These are phyloP conservation scores for Spinacia oleracea DNA, from an alignment of 179 eudicot genomes.

Conservation along the genomic window DNA sequence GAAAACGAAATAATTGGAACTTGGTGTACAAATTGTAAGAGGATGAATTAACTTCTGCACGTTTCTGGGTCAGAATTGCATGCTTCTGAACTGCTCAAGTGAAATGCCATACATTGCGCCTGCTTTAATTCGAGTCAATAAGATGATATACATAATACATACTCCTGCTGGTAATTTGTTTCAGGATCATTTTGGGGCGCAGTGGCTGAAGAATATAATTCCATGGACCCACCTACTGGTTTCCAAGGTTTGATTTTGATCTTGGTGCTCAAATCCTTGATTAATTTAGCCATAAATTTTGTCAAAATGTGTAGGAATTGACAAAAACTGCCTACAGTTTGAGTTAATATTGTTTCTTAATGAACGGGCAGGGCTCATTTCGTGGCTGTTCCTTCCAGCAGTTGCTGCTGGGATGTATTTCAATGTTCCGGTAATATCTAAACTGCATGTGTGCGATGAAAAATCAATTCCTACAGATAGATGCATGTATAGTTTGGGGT, in stretches of 20 bases:
- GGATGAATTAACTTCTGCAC: neutral
- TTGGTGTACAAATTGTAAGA: neutral
- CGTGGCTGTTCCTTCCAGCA: slow-evolving; percentile 89
- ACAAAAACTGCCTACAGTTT: neutral
- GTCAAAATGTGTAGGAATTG: neutral
- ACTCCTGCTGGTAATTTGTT: slow-evolving; percentile 3
- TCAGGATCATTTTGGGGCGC: slow-evolving; percentile 70
- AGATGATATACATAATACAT: neutral
- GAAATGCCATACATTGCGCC: neutral
- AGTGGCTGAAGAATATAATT: slow-evolving; percentile 66
- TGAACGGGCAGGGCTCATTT: slow-evolving; percentile 61
- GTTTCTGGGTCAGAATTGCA: neutral
- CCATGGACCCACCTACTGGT: slow-evolving; percentile 80
- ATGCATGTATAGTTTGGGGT: neutral
- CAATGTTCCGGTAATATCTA: slow-evolving; percentile 74
- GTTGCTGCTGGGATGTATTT: slow-evolving; percentile 81
- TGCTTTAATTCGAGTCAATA: neutral
- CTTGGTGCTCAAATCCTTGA: neutral
- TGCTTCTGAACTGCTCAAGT: neutral
- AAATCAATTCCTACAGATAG: neutral
- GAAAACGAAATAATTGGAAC: neutral
- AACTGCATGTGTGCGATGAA: neutral
- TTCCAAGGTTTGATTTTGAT: slow-evolving; percentile 59
- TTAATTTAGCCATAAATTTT: neutral
- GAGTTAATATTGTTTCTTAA: neutral